These are phyloP conservation scores for Nissolia schottii DNA, from an alignment of 306 rosid genomes.

Conservation along the genomic window DNA sequence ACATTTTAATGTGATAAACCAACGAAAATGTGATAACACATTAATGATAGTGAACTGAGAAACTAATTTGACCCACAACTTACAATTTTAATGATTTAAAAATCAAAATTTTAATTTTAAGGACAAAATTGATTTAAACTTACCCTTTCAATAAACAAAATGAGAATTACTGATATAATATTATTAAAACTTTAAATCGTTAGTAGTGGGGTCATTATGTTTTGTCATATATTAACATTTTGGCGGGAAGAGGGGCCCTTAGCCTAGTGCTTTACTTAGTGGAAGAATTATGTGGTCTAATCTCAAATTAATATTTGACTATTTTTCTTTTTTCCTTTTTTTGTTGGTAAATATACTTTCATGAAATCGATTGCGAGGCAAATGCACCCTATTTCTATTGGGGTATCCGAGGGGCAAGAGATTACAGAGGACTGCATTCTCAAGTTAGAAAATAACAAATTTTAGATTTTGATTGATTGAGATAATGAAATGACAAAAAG, in stretches of 20 bases:
- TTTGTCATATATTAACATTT: constrained; percentile 18
- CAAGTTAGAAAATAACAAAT: background rate
- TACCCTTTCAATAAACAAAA: no score
- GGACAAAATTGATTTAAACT: no score
- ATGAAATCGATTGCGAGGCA: background rate
- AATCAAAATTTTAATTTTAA: no score
- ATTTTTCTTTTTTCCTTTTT: background rate
- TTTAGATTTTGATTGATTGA: background rate
- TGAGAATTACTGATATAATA: no score
- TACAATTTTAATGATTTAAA: no score
- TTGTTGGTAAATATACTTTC: background rate
- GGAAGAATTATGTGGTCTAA: background rate
- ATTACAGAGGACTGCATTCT: background rate
- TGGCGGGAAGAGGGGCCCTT: background rate
- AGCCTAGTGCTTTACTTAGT: background rate
- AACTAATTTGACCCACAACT: no score
- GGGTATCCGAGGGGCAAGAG: background rate
- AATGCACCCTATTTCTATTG: background rate
- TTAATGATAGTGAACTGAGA: no score
- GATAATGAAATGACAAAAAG: constrained; percentile 4
- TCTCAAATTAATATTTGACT: background rate
- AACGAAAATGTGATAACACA: no score
- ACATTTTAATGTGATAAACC: no score
- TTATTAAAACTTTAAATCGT: background rate
- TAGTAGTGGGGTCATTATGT: constrained; percentile 3